Conservation (phyloP, 202 grass and related monocot species). For the Miscanthus sacchariflorus region DNA sequence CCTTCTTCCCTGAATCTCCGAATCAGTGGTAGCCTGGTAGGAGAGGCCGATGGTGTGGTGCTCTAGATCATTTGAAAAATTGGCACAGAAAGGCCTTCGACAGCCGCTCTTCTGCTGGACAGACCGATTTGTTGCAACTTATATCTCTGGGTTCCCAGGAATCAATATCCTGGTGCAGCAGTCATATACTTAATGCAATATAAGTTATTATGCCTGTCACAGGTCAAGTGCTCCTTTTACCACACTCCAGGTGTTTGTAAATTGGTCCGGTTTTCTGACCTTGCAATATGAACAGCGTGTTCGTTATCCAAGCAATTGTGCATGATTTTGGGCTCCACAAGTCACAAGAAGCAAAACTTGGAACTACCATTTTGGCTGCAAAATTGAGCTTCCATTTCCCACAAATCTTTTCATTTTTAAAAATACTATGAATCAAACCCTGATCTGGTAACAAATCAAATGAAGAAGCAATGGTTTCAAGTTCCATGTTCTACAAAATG, state of each 20-base stretch:
- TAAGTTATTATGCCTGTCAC: not conserved
- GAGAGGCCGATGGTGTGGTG: too few species aligned
- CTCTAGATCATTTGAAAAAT: not conserved
- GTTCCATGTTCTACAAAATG: not conserved
- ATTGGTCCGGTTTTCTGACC: not conserved
- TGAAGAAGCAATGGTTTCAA: not conserved
- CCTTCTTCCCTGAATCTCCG: not conserved
- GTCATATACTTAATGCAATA: not conserved
- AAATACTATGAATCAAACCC: not conserved
- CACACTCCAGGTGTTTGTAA: not conserved
- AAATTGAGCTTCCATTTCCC: not conserved
- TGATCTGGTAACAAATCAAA: not conserved
- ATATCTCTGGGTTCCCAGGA: too few species aligned
- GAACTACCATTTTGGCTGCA: not conserved
- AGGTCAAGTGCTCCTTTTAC: not conserved
- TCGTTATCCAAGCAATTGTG: not conserved
- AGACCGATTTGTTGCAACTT: not conserved
- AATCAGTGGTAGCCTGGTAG: not conserved
- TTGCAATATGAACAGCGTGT: not conserved
- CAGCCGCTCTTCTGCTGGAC: not conserved
- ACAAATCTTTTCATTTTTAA: not conserved
- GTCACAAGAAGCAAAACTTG: not conserved
- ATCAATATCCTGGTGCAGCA: too few species aligned
- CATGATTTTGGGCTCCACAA: not conserved
- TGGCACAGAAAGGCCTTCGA: not conserved